phyloP scores from a whole-genome alignment of 192 early-diverging fungal genomes.

The Phycomyces blakesleeanus region DNA sequence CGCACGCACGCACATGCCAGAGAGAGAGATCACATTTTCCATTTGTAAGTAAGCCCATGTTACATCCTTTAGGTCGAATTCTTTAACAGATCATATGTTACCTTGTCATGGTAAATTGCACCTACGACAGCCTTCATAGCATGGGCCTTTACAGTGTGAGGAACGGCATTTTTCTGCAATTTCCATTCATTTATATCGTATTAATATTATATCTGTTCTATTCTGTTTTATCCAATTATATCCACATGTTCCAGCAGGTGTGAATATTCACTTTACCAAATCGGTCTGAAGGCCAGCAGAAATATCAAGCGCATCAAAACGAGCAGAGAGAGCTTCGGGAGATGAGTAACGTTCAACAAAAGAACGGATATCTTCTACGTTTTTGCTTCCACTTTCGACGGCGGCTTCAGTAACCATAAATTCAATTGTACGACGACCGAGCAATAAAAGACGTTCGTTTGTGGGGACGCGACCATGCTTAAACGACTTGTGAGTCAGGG shows the following conservation, averaged over 20 bases:
- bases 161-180: conserved; percentile 1
- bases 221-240: too few relatives aligned
- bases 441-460: conserved; percentile 37
- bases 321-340: not conserved
- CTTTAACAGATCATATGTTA: not conserved
- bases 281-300: conserved; percentile 8
- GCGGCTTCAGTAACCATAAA: conserved; percentile 9
- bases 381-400: not conserved
- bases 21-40: too few relatives aligned
- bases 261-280: conserved; percentile 4
- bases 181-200: not conserved
- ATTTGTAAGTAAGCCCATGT: too few relatives aligned
- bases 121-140: conserved; percentile 45
- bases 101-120: conserved; percentile 49
- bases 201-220: not conserved
- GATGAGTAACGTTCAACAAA: not conserved
- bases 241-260: not conserved
- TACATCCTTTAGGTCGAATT: too few relatives aligned
- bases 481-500: conserved; percentile 49
- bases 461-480: conserved; percentile 42
- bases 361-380: not conserved
- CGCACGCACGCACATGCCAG: too few relatives aligned
- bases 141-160: conserved; percentile 27
- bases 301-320: conserved; percentile 12
- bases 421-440: conserved; percentile 19